Evolutionary conservation across 1,284 basidiomycete genomes (phyloP), one percentile per base, ranked within the genome.

Genomic region (Anthracocystis panici-leucophaei): DNA sequence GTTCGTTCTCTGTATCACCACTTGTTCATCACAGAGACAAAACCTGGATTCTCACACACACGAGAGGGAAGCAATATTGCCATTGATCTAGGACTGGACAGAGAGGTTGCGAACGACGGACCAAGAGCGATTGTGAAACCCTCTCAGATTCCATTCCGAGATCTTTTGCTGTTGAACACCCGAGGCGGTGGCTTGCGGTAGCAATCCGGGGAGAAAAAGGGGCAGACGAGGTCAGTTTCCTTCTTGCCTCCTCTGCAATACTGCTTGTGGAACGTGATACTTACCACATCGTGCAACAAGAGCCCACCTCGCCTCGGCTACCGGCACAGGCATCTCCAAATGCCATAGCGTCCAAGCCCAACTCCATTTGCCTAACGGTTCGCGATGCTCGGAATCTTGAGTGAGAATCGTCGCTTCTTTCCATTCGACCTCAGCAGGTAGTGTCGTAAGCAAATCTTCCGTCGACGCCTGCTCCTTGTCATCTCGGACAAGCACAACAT

Each of bases 281-380:
- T 75, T 40, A 77, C 75, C 60, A 31, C 65, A 70, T 45, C 68
- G 58, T 3, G 69, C 75, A 3, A 79, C 31, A 3, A 79, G 11
- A 10, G 64, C 61, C 44, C 44, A 79, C 10, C 42, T 61, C 8
- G 40, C 3, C 1, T 50, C 20, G 5, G 21, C n/a, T 0, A 40
- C 1, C 0, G 65, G 65, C 5, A 52, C 29, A 10, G 58, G 38
- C 25, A 78, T 10, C 7, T 70, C 44, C 6, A 65, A 20, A 7
- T 61, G 51, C 78, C 78, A 79, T 2, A 79, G 41, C 7, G 64
- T 59, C 78, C 78, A 79, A 21, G 72, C 71, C 78, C 78, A 79
- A 59, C 62, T 65, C 59, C 66, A 69, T 4, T 41, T 60, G 27
- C 29, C 31, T 6, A 59, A 35, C 6, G 53, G 52, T 52, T 40